These are phyloP conservation scores for Polytrichum formosum DNA, from an alignment of 225 moss, liverwort and hornwort genomes.

Conservation along the genomic window DNA sequence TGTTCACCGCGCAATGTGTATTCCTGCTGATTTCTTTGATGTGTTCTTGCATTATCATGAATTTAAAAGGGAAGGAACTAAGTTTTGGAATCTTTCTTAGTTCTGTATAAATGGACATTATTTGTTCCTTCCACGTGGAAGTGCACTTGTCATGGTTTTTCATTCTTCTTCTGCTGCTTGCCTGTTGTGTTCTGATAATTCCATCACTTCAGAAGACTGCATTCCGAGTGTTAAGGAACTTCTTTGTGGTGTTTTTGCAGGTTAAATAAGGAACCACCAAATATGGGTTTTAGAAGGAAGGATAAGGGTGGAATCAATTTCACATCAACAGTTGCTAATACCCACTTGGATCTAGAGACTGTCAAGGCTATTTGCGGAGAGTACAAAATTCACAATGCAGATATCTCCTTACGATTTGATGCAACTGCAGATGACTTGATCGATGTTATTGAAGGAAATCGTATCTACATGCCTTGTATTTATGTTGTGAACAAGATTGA, in stretches of 20 bases:
- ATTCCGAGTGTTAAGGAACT: too few relatives aligned
- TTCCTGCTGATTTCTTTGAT: too few relatives aligned
- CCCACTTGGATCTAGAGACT: constrained; percentile 78
- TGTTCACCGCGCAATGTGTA: too few relatives aligned
- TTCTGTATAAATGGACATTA: too few relatives aligned
- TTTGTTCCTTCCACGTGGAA: too few relatives aligned
- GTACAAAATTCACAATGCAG: constrained; percentile 91
- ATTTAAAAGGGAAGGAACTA: too few relatives aligned
- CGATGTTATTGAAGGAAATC: constrained; percentile 87
- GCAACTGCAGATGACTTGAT: constrained; percentile 94
- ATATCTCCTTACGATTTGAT: constrained; percentile 82
- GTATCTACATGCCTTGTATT: constrained; percentile 94
- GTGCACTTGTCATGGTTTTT: too few relatives aligned
- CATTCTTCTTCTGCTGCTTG: too few relatives aligned
- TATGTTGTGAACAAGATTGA: constrained; percentile 96
- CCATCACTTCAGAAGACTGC: too few relatives aligned
- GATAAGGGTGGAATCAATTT: constrained; percentile 94
- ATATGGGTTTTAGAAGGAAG: constrained; percentile 83
- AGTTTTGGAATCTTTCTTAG: too few relatives aligned
- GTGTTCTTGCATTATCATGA: too few relatives aligned
- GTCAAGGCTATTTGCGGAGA: constrained; percentile 95
- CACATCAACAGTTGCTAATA: constrained; percentile 75
- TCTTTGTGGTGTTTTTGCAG: constrained; percentile 14
- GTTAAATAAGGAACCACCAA: constrained; percentile 75
- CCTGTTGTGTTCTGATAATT: too few relatives aligned